These are phyloP conservation scores for Hagleromyces aurorensis DNA, from an alignment of 805 yeast species.

Conservation along the genomic window DNA sequence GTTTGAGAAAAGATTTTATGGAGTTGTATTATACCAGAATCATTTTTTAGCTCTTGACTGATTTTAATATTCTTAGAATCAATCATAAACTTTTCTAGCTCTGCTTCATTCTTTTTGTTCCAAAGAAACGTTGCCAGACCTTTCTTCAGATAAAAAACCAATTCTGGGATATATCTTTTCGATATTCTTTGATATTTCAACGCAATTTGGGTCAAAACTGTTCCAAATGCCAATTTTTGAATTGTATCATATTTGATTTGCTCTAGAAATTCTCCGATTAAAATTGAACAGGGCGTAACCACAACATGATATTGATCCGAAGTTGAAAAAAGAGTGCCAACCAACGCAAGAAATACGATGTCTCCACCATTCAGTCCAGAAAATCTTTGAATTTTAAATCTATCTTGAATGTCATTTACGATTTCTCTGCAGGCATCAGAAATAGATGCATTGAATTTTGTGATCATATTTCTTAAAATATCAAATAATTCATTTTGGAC, in stretches of 20 bases:
- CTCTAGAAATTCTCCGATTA: conserved; percentile 64
- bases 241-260: conserved; percentile 37
- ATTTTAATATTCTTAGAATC: conserved; percentile 11
- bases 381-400: conserved; percentile 36
- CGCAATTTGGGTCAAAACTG: conserved; percentile 57
- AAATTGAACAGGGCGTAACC: conserved; percentile 71
- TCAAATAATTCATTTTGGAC: conserved; percentile 38
- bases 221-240: conserved; percentile 46
- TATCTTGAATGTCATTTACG: conserved; percentile 46
- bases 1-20: conserved; percentile 23
- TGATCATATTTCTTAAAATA: conserved; percentile 50
- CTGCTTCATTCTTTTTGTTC: conserved; percentile 8
- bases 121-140: conserved; percentile 37
- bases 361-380: conserved; percentile 41
- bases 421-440: conserved; percentile 55
- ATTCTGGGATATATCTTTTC: conserved; percentile 78
- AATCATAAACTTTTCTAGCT: conserved; percentile 2
- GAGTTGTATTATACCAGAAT: conserved; percentile 11
- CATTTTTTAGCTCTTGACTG: conserved; percentile 9
- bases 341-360: conserved; percentile 54
- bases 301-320: conserved; percentile 93
- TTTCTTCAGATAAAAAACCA: conserved; percentile 48
- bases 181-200: conserved; percentile 71
- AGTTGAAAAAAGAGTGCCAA: conserved; percentile 81
- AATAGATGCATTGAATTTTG: conserved; percentile 54